Conservation (phyloP, 768 basidiomycete species). For the Hortiboletus campestris region DNA sequence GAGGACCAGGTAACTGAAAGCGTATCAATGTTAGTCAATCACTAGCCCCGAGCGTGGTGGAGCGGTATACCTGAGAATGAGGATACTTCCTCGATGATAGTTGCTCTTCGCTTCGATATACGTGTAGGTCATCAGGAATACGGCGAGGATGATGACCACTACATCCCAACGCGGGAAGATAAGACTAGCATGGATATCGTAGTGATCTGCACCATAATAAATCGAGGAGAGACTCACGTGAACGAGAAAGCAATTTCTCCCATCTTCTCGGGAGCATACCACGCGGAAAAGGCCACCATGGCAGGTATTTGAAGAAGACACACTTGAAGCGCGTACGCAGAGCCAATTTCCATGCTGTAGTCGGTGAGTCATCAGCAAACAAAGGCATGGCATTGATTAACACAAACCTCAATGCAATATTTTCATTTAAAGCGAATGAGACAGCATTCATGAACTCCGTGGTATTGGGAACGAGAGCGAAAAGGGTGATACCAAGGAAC, state of each 20-base stretch:
- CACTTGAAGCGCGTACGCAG: conserved; percentile 97
- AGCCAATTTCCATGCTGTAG: conserved; percentile 96
- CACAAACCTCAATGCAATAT: conserved; percentile 88
- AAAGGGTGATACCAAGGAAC: conserved; percentile 93
- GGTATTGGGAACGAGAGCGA: conserved; percentile 96
- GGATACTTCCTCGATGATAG: conserved; percentile 95
- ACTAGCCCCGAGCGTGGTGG: not conserved
- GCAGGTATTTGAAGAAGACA: conserved; percentile 97
- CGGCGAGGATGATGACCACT: conserved; percentile 88
- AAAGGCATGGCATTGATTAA: not conserved
- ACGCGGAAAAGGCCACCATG: conserved; percentile 98
- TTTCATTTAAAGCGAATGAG: conserved; percentile 94
- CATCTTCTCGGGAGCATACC: conserved; percentile 85
- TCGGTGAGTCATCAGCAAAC: conserved; percentile 1
- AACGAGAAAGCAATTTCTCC: conserved; percentile 88
- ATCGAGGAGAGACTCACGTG: conserved; percentile 59
- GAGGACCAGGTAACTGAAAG: conserved; percentile 82
- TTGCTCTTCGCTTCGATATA: conserved; percentile 99
- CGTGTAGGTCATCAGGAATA: conserved; percentile 97
- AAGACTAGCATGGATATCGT: conserved; percentile 49
- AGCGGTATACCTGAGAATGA: conserved; percentile 75
- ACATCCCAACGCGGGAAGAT: conserved; percentile 99
- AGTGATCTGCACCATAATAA: not conserved
- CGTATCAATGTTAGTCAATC: not conserved
- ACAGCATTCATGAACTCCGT: conserved; percentile 99